These are phyloP conservation scores for Berberis vulgaris DNA, from an alignment of 164 flowering plant genomes.

Conservation along the genomic window DNA sequence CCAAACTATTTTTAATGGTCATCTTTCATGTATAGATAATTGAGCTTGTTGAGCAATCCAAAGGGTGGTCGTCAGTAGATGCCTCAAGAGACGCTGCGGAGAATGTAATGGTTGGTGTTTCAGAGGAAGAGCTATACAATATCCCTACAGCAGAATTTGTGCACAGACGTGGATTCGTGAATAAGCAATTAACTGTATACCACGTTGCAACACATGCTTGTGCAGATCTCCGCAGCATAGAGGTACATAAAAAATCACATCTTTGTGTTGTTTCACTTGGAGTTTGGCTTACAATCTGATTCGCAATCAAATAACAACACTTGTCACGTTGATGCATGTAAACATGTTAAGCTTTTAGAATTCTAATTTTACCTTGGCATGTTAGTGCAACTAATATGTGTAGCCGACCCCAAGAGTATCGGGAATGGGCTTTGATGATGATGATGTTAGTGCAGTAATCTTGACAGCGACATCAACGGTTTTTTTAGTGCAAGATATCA, in stretches of 20 bases:
- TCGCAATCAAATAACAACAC: not conserved
- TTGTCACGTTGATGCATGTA: too few relatives aligned
- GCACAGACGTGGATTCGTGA: conserved; percentile 54
- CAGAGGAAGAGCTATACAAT: conserved; percentile 72
- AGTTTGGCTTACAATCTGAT: not conserved
- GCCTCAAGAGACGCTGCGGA: conserved; percentile 25
- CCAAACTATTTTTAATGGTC: not conserved
- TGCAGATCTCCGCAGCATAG: conserved; percentile 62
- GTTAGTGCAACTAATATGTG: too few relatives aligned
- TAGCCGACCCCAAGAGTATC: too few relatives aligned
- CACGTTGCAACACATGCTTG: conserved; percentile 84
- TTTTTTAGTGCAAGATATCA: too few relatives aligned
- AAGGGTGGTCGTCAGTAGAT: conserved; percentile 79
- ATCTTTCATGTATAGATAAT: conserved; percentile 40
- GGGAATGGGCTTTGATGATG: too few relatives aligned
- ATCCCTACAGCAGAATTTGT: conserved; percentile 76
- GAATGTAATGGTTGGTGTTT: conserved; percentile 9
- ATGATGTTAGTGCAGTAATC: too few relatives aligned
- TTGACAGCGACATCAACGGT: too few relatives aligned
- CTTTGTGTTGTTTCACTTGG: not conserved
- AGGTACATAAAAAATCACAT: conserved; percentile 37
- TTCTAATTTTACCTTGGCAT: too few relatives aligned
- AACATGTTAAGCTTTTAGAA: too few relatives aligned
- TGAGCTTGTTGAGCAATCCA: conserved; percentile 86
- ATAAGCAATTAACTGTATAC: conserved; percentile 57